Base-by-base conservation (phyloP, 2,329 filamentous ascomycete genomes). In the Aquanectria penicillioides region DNA sequence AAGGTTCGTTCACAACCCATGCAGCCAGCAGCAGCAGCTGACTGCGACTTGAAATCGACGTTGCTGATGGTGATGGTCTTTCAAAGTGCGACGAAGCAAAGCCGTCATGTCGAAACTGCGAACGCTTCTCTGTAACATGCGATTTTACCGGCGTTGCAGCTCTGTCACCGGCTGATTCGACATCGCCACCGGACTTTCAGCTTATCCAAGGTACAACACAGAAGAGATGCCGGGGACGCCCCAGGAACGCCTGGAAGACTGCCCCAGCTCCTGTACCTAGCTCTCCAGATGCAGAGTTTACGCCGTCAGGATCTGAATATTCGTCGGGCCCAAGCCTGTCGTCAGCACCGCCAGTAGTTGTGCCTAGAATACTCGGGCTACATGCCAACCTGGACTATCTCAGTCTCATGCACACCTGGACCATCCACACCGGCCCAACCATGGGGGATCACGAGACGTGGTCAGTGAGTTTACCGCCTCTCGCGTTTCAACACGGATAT, bases 21-120 rank as follows among this genome's bases (percentile, higher is more conserved):
- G 5, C 4, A n/a, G 10, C 6, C 15, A 1, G n/a, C n/a, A 17
- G 13, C 12, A 4, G 6, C n/a, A 2, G 6, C 5, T 46, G 17
- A 1, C 22, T 29, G 26, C 12, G 23, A 18, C 18, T 37, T 9
- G 26, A 12, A 7, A 28, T 5, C 7, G 4, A 18, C n/a, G n/a
- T n/a, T 20, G 15, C 7, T 37, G 28, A 53, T 17, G 17, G 6
- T 29, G 33, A 49, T n/a, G n/a, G n/a, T n/a, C n/a, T 49, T 22
- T 20, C 8, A 10, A 6, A 65, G 62, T 65, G 63, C n/a, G 63
- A 65, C 23, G 48, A 65, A 25, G 7, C 15, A 3, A 48, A 61
- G 22, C 59, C 50, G 37, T 38, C 29, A 29, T 53, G 50, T 29
- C 17, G 38, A 13, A 53, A 53, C 22, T 53, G 50, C 23, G 23